A percentile compares a stretch with the other conserved stretches of the same genome.
These are phyloP conservation scores for Larix sibirica DNA, from an alignment of 83 land plant species.

Conservation along the genomic window DNA sequence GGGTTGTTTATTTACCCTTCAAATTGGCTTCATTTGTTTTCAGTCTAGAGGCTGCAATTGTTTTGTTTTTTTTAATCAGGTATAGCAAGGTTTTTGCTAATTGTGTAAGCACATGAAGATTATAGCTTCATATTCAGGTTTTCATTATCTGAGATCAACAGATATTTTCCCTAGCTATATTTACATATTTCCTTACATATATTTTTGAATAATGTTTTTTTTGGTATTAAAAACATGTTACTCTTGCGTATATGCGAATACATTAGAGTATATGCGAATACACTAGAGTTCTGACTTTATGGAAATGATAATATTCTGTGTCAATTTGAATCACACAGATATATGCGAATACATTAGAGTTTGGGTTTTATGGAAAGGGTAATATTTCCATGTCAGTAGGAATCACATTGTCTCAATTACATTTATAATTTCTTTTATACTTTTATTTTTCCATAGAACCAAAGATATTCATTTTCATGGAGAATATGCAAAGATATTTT, in stretches of 20 bases:
- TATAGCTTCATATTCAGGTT: neutral
- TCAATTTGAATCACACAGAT: no score
- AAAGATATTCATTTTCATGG: no score
- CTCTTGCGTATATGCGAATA: neutral
- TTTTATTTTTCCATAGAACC: no score
- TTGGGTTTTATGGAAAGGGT: no score
- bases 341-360: no score
- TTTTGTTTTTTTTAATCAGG: neutral
- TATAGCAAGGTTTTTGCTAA: neutral
- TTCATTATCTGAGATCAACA: neutral
- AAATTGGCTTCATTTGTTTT: neutral
- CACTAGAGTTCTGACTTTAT: no score
- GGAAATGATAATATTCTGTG: no score
- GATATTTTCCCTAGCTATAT: neutral
- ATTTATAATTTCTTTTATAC: no score
- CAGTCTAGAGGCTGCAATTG: neutral
- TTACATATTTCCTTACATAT: neutral
- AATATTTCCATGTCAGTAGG: no score
- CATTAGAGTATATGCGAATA: neutral
- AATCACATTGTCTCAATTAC: no score
- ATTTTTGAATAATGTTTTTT: neutral
- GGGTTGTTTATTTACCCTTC: neutral
- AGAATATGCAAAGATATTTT: no score
- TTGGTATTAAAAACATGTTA: neutral
- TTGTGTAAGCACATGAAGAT: neutral